These are phyloP conservation scores for Neocallimastix lanati DNA, from an alignment of 192 early-diverging fungal genomes.

Conservation along the genomic window DNA sequence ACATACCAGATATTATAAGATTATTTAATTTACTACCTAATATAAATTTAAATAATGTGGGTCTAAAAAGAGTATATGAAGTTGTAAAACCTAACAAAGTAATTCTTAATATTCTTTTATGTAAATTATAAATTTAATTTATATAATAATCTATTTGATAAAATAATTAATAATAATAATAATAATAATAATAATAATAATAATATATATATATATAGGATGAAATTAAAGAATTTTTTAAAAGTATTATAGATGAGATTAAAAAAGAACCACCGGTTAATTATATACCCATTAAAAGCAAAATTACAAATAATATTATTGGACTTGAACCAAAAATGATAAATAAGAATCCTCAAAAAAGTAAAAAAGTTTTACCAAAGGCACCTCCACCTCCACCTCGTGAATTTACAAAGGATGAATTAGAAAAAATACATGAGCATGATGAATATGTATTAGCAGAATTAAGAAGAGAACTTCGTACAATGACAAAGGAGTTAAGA, in stretches of 20 bases:
- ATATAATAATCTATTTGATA: too few relatives aligned
- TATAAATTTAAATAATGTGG: not conserved
- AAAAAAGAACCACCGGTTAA: conserved; percentile 8
- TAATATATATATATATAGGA: too few relatives aligned
- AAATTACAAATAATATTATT: not conserved
- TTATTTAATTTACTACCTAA: conserved; percentile 6
- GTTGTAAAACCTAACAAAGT: not conserved
- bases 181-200: too few relatives aligned
- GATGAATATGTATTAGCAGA: conserved; percentile 28
- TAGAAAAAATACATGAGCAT: conserved; percentile 20
- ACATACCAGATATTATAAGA: conserved; percentile 12
- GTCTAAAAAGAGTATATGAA: not conserved
- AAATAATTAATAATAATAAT: too few relatives aligned
- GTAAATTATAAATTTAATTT: too few relatives aligned
- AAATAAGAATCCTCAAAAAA: not conserved
- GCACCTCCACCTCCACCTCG: conserved; percentile 28
- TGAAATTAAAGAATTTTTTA: conserved; percentile 10
- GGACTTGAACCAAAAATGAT: not conserved
- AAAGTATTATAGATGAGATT: conserved; percentile 12
- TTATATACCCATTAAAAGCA: not conserved
- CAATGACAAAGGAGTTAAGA: conserved; percentile 28
- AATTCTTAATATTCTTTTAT: too few relatives aligned
- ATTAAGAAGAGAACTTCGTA: conserved; percentile 29
- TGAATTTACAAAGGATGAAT: conserved; percentile 24
- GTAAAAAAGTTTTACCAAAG: conserved; percentile 10